phyloP scores from a whole-genome alignment of 1,139 yeast genomes.

The Geotrichum restrictum region DNA sequence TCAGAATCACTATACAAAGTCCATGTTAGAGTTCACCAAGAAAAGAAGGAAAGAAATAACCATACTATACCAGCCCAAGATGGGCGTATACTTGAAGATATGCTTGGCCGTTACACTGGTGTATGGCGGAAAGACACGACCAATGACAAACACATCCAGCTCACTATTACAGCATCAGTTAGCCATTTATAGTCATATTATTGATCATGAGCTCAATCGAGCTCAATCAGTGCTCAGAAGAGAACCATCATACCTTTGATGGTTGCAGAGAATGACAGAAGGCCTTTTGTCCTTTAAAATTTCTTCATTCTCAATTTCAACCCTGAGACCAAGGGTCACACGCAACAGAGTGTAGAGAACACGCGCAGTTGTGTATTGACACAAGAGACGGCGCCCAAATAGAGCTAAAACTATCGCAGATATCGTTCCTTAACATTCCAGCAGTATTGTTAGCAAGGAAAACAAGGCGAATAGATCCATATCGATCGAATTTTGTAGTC shows the following conservation, averaged over 20 bases:
- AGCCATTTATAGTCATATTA: slow-evolving; percentile 45
- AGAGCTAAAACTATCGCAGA: slow-evolving; percentile 14
- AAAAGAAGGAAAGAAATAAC: not conserved
- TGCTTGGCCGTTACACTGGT: slow-evolving; percentile 92
- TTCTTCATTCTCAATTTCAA: slow-evolving; percentile 14
- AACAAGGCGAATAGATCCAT: too few species aligned
- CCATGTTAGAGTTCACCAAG: not conserved
- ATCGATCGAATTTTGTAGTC: too few species aligned
- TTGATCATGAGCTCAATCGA: slow-evolving; percentile 32
- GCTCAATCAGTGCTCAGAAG: slow-evolving; percentile 37
- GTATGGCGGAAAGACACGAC: slow-evolving; percentile 78
- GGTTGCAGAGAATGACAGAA: slow-evolving; percentile 10
- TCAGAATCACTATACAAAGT: slow-evolving; percentile 56
- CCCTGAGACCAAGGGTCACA: slow-evolving; percentile 10
- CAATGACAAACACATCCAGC: slow-evolving; percentile 74
- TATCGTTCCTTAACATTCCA: slow-evolving; percentile 7
- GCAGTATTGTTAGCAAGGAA: too few species aligned
- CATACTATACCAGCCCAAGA: slow-evolving; percentile 82
- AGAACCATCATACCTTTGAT: slow-evolving; percentile 12
- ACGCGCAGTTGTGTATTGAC: slow-evolving; percentile 20
- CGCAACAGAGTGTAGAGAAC: slow-evolving; percentile 12
- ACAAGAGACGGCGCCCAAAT: slow-evolving; percentile 15
- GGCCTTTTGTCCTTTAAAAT: not conserved
- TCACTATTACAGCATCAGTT: slow-evolving; percentile 54
- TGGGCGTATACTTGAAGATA: slow-evolving; percentile 79